Conservation (phyloP, 164 flowering plant species). For the Chimonanthus praecox region DNA sequence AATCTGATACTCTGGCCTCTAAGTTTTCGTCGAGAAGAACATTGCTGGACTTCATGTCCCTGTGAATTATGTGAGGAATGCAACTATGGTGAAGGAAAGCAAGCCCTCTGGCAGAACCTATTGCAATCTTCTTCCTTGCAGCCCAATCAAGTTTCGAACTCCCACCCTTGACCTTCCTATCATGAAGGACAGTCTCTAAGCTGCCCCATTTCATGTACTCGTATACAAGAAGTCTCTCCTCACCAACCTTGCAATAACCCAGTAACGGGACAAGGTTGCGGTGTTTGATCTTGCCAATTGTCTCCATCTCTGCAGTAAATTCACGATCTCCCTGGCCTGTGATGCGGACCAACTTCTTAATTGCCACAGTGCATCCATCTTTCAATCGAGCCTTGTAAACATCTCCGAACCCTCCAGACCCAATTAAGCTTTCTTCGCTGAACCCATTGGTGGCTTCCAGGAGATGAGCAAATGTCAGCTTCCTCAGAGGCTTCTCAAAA, state of each 20-base stretch:
- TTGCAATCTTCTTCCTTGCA: conserved; percentile 68
- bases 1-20: conserved; percentile 90
- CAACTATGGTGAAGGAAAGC: conserved; percentile 96
- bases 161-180: conserved; percentile 31
- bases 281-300: conserved; percentile 81
- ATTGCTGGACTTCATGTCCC: conserved; percentile 84
- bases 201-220: conserved; percentile 92
- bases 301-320: conserved; percentile 87
- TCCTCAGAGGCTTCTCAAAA: conserved; percentile 82
- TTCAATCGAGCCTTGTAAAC: conserved; percentile 77
- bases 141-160: conserved; percentile 52
- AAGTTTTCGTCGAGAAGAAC: conserved; percentile 70
- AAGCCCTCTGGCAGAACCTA: conserved; percentile 88
- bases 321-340: conserved; percentile 84
- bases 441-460: conserved; percentile 91
- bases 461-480: conserved; percentile 79
- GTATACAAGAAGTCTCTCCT: conserved; percentile 74
- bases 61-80: conserved; percentile 88
- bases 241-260: conserved; percentile 79
- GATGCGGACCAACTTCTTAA: conserved; percentile 73
- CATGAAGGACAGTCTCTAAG: conserved; percentile 77
- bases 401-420: conserved; percentile 88
- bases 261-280: conserved; percentile 67
- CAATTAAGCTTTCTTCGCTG: conserved; percentile 68
- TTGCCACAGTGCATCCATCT: conserved; percentile 79